A percentile compares a stretch with the other conserved stretches of the same genome.
Conservation (phyloP, 768 basidiomycete species). For the Termitomyces bulborhizus region DNA sequence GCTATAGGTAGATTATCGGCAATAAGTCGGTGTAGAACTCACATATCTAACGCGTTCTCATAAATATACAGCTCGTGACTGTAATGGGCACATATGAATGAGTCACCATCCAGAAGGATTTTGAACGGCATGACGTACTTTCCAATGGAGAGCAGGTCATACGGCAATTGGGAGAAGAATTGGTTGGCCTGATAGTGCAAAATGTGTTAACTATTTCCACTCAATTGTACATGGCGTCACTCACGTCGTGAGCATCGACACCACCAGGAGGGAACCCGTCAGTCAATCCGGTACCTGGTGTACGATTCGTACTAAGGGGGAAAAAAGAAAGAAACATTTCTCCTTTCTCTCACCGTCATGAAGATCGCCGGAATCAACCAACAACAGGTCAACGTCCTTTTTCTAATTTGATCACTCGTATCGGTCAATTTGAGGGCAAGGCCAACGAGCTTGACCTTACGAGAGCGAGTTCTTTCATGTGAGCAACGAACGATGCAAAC, state of each 20-base stretch:
- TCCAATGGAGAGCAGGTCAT: constrained; percentile 80
- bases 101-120: constrained; percentile 27
- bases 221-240: constrained; percentile 2
- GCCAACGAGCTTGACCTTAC: constrained; percentile 1
- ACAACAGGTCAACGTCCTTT: constrained; percentile 74
- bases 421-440: not conserved
- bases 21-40: constrained; percentile 4
- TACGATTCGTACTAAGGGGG: not conserved
- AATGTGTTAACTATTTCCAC: not conserved
- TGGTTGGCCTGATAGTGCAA: constrained; percentile 51
- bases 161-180: constrained; percentile 67
- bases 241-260: constrained; percentile 67
- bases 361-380: constrained; percentile 78
- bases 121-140: constrained; percentile 43
- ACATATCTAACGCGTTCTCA: constrained; percentile 64
- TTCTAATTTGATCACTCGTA: constrained; percentile 24
- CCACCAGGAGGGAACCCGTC: constrained; percentile 71
- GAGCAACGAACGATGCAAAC: constrained; percentile 15
- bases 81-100: constrained; percentile 30
- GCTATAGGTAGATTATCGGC: no score
- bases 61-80: constrained; percentile 85
- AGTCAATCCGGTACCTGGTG: constrained; percentile 64
- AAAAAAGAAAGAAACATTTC: not conserved
- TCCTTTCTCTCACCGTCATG: constrained; percentile 46
- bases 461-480: constrained; percentile 9